Percentiles rank a stretch among this genome's conserved stretches.
These are phyloP conservation scores for Umbelopsis vinacea DNA, from an alignment of 192 early-diverging fungal genomes.

Conservation along the genomic window DNA sequence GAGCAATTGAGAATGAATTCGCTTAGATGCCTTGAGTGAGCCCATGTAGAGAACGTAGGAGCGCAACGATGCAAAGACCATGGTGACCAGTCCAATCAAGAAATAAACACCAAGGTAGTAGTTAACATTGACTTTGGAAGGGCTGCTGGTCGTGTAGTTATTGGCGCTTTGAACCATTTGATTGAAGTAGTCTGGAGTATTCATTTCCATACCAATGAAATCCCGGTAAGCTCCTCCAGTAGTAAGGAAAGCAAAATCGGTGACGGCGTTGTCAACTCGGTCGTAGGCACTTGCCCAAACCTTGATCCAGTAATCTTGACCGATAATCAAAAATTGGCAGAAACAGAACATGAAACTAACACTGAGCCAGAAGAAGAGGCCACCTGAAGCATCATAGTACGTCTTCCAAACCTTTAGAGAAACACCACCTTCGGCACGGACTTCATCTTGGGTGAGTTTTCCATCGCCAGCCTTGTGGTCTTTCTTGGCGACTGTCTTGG, in stretches of 20 bases:
- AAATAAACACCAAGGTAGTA: slow-evolving; percentile 71
- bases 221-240: neutral
- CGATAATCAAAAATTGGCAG: slow-evolving; percentile 42
- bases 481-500: slow-evolving; percentile 36
- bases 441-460: slow-evolving; percentile 84
- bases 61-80: slow-evolving; percentile 44
- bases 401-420: slow-evolving; percentile 72
- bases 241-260: slow-evolving; percentile 8
- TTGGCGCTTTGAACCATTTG: neutral
- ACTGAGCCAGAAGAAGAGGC: slow-evolving; percentile 65
- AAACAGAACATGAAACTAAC: slow-evolving; percentile 51
- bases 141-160: neutral
- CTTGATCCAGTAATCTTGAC: slow-evolving; percentile 71
- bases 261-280: neutral
- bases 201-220: slow-evolving; percentile 14
- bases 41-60: slow-evolving; percentile 49
- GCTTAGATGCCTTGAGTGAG: slow-evolving; percentile 61
- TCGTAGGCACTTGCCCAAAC: slow-evolving; percentile 57
- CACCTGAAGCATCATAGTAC: slow-evolving; percentile 76
- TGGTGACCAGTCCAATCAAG: slow-evolving; percentile 52
- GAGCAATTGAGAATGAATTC: slow-evolving; percentile 61
- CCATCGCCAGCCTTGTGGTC: slow-evolving; percentile 45
- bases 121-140: slow-evolving; percentile 44
- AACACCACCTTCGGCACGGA: slow-evolving; percentile 82
- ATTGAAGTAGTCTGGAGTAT: slow-evolving; percentile 12